Base-by-base conservation (phyloP, 2,329 filamentous ascomycete genomes). In the Hymenotorrendiella dingleyae region DNA sequence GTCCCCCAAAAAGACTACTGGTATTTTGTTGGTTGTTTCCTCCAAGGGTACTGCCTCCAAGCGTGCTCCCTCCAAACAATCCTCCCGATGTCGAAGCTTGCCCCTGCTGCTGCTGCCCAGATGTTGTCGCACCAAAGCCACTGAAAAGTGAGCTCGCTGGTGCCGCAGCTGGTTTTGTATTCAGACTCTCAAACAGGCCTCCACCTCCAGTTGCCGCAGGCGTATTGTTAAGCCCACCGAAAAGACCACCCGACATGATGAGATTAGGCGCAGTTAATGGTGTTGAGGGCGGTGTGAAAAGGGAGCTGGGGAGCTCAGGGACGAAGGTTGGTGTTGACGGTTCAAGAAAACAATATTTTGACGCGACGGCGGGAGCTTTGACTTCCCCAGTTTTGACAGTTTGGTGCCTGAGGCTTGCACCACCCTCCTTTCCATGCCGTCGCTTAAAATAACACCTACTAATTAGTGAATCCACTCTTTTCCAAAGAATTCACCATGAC, bases 1-100 rank as follows among this genome's bases (percentile, higher is more conserved):
- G 16, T 6, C 40, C 30, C 12, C 35, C 35, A 17, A 37, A 37
- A 4, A 37, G 22, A 37, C 35, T 23, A 27, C 14, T 24, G 6
- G 22, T 19, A 17, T 24, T 27, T 42, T 47, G 44, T 34, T 49
- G 46, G 12, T 19, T 17, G 22, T 30, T 40, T 47, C 44, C 43
- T 28, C 45, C 42, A 21, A 41, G 39, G 48, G 57, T 19, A 11
- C 21, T 26, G 27, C 27, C 24, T 29, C 17, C 36, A 14, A 39
- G 29, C 10, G 27, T 23, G 20, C 38, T 26, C 10, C 33, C 33
- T 39, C 26, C 36, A 20, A 39, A 39, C 17, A 26, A 14, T 10
- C 28, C 28, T 14, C 38, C 38, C 32, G 17, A 24, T 14, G 21
- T 22, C 19, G 16, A 17, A 11, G 27, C n/a, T 39, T 14, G 16